Evolutionary conservation across 1,284 basidiomycete species (phyloP).

Genomic region (Boletus subluridellus): DNA sequence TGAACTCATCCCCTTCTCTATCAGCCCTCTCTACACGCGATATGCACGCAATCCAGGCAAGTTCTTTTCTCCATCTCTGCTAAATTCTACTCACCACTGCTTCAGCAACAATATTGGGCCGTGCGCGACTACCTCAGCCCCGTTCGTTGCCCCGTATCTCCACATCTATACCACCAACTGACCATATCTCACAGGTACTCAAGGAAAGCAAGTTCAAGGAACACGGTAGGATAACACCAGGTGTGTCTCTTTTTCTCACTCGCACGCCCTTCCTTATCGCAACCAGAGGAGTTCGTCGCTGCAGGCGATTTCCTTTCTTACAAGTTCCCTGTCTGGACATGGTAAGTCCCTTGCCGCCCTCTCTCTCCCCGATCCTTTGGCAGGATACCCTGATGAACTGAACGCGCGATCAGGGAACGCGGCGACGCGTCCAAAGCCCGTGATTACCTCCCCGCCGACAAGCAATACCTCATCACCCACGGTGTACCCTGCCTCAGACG

Average conservation of each 20-base stretch:
- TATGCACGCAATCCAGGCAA: slow-evolving; percentile 73
- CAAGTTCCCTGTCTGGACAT: slow-evolving; percentile 95
- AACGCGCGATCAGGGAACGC: slow-evolving; percentile 64
- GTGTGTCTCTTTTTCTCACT: slow-evolving; percentile 44
- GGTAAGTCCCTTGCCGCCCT: slow-evolving; percentile 49
- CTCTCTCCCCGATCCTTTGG: not conserved
- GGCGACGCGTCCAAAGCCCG: slow-evolving; percentile 81
- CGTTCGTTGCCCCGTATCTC: slow-evolving; percentile 46
- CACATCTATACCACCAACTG: slow-evolving; percentile 29
- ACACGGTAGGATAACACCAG: slow-evolving; percentile 93
- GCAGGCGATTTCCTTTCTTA: slow-evolving; percentile 93
- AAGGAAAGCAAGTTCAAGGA: slow-evolving; percentile 99
- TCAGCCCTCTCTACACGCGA: slow-evolving; percentile 8
- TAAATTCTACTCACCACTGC: slow-evolving; percentile 8
- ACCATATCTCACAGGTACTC: slow-evolving; percentile 65
- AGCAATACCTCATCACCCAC: slow-evolving; percentile 93
- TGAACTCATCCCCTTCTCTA: slow-evolving; percentile 13
- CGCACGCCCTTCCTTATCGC: slow-evolving; percentile 6
- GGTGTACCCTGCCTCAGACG: slow-evolving; percentile 91
- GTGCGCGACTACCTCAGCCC: slow-evolving; percentile 96
- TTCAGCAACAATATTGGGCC: slow-evolving; percentile 86
- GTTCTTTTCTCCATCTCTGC: slow-evolving; percentile 6
- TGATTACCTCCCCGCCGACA: slow-evolving; percentile 91
- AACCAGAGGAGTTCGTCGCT: slow-evolving; percentile 88
- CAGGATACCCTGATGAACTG: not conserved